A percentile compares a stretch with the other conserved stretches of the same genome.
These are phyloP conservation scores for Suhomyces bolitotheri DNA, from an alignment of 1,139 yeast genomes.

Conservation along the genomic window DNA sequence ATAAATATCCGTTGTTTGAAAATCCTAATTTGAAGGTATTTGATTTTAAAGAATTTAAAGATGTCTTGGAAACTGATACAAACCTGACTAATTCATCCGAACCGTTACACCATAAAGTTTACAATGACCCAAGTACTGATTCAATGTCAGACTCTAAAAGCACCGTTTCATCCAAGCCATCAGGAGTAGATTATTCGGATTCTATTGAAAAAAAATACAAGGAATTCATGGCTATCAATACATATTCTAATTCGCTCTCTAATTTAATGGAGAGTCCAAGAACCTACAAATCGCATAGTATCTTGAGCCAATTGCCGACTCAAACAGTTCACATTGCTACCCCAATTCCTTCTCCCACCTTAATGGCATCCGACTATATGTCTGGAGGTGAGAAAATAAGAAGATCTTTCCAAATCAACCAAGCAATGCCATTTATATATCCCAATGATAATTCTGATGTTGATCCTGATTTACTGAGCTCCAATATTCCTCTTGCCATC, in stretches of 20 bases:
- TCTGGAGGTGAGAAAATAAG: slow-evolving; percentile 65
- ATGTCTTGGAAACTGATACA: slow-evolving; percentile 6
- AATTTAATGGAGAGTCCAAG: slow-evolving; percentile 63
- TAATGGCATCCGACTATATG: slow-evolving; percentile 58
- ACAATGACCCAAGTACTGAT: neutral
- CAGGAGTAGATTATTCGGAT: slow-evolving; percentile 2
- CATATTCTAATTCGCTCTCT: slow-evolving; percentile 52
- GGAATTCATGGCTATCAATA: slow-evolving; percentile 43
- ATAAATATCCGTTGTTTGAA: slow-evolving; percentile 71
- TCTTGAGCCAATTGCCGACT: slow-evolving; percentile 56
- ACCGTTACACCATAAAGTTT: too few species aligned
- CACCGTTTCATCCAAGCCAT: neutral
- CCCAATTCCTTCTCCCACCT: slow-evolving; percentile 84
- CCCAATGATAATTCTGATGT: slow-evolving; percentile 41
- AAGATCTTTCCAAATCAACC: slow-evolving; percentile 76
- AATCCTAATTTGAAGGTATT: slow-evolving; percentile 16
- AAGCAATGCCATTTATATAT: slow-evolving; percentile 75
- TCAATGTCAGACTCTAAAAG: neutral
- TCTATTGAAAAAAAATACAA: slow-evolving; percentile 27
- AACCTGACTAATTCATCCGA: neutral
- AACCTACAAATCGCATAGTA: slow-evolving; percentile 53
- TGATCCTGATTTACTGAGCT: slow-evolving; percentile 9
- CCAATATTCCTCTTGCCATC: slow-evolving; percentile 66
- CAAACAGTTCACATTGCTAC: slow-evolving; percentile 80
- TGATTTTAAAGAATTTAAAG: slow-evolving; percentile 22